phyloP scores from a whole-genome alignment of 441 rosid species.

The Euphorbia celastroides region DNA sequence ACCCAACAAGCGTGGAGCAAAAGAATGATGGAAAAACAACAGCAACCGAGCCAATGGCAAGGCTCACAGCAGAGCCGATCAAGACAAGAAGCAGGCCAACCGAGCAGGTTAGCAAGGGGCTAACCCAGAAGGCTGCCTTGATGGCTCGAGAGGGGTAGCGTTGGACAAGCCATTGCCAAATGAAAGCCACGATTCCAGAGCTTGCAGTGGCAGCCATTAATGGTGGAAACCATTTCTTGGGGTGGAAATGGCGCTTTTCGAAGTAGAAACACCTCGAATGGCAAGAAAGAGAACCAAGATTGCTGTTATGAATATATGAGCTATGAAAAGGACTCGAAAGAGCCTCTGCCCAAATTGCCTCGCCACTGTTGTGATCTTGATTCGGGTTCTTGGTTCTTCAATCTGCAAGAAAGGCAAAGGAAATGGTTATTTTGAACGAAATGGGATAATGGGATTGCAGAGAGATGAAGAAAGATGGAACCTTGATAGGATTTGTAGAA shows the following conservation, averaged over 20 bases:
- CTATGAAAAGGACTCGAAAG: slow-evolving; percentile 48
- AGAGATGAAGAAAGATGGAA: slow-evolving; percentile 18
- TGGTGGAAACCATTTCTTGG: slow-evolving; percentile 76
- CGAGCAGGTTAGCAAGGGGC: slow-evolving; percentile 53
- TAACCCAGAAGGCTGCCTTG: slow-evolving; percentile 58
- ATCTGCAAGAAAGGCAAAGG: slow-evolving; percentile 30
- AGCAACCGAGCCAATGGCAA: slow-evolving; percentile 40
- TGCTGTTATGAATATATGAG: slow-evolving; percentile 40
- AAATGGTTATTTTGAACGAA: background rate
- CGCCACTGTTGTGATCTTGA: slow-evolving; percentile 30
- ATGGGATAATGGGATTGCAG: background rate
- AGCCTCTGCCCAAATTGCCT: slow-evolving; percentile 37
- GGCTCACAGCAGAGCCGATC: slow-evolving; percentile 43
- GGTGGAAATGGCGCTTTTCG: slow-evolving; percentile 46
- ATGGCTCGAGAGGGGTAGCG: slow-evolving; percentile 47
- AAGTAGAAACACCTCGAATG: slow-evolving; percentile 48
- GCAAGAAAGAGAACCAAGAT: slow-evolving; percentile 46
- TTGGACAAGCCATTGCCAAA: slow-evolving; percentile 45
- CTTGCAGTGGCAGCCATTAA: slow-evolving; percentile 50
- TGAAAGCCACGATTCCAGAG: slow-evolving; percentile 43
- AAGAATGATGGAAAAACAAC: slow-evolving; percentile 44
- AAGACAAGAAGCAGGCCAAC: slow-evolving; percentile 53
- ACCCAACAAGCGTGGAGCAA: slow-evolving; percentile 79
- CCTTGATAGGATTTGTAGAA: background rate
- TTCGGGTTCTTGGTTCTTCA: slow-evolving; percentile 30